Evolutionary conservation across 257 asterid genomes (phyloP).

Genomic region (Nicotiana undulata): DNA sequence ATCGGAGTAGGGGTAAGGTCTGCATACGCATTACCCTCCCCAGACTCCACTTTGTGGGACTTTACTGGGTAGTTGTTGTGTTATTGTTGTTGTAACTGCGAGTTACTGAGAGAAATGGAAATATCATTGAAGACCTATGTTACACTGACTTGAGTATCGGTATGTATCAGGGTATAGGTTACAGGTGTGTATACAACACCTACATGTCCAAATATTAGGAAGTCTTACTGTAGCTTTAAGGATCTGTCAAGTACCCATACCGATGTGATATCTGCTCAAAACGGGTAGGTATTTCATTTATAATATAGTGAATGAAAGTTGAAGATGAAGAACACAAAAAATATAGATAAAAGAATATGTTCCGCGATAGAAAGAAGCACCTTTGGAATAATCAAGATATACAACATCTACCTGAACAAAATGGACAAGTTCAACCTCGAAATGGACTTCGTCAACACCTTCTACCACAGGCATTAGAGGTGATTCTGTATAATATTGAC

Average conservation of each 20-base stretch:
- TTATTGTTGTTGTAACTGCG: neutral
- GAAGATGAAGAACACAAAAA: neutral
- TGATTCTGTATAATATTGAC: constrained; percentile 48
- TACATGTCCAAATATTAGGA: neutral
- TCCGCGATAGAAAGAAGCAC: neutral
- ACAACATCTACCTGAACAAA: constrained; percentile 62
- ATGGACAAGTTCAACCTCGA: constrained; percentile 88
- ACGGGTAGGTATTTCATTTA: neutral
- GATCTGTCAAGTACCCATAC: neutral
- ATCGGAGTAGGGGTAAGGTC: too few relatives aligned
- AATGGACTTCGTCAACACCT: constrained; percentile 67
- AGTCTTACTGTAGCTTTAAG: neutral
- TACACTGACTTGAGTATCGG: neutral
- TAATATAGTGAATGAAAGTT: neutral
- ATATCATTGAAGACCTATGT: neutral
- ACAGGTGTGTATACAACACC: neutral
- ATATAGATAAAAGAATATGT: neutral
- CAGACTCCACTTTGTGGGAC: too few relatives aligned
- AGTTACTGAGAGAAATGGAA: neutral
- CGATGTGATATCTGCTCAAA: neutral
- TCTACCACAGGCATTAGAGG: constrained; percentile 48
- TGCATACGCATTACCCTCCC: too few relatives aligned
- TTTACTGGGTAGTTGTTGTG: too few relatives aligned
- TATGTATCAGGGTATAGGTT: neutral
- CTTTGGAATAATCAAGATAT: neutral